Evolutionary conservation across 306 rosid species (phyloP).

Genomic region (Glycine latifolia): DNA sequence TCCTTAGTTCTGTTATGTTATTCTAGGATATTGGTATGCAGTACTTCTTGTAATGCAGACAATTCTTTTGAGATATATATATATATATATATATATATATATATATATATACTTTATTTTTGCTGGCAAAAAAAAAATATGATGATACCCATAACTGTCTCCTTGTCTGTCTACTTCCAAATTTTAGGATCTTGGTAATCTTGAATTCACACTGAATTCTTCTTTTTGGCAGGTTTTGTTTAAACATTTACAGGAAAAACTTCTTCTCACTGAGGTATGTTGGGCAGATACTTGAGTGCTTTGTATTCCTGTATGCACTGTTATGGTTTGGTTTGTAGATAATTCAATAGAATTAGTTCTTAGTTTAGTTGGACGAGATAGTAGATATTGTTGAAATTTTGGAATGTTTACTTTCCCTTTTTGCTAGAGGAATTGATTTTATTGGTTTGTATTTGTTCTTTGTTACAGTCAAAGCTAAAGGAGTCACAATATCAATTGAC

Average conservation of each 20-base stretch:
- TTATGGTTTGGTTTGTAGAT: slow-evolving; percentile 35
- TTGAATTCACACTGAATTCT: slow-evolving; percentile 41
- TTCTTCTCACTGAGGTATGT: slow-evolving; percentile 89
- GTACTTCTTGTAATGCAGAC: no score
- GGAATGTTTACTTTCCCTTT: slow-evolving; percentile 20
- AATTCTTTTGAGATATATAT: no score
- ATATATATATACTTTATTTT: no score
- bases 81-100: no score
- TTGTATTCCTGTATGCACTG: slow-evolving; percentile 35
- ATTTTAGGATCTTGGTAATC: slow-evolving; percentile 30
- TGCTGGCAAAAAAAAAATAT: no score
- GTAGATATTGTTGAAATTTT: slow-evolving; percentile 31
- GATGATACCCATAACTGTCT: slow-evolving; percentile 22
- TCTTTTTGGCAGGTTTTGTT: slow-evolving; percentile 83
- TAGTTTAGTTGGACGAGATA: slow-evolving; percentile 30
- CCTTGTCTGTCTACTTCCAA: neutral
- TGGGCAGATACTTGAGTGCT: slow-evolving; percentile 32
- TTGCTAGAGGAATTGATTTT: slow-evolving; percentile 41
- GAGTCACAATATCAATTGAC: slow-evolving; percentile 90
- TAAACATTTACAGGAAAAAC: slow-evolving; percentile 95
- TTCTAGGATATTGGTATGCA: no score
- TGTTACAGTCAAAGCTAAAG: slow-evolving; percentile 82
- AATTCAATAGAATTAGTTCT: slow-evolving; percentile 27
- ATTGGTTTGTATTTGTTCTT: slow-evolving; percentile 41
- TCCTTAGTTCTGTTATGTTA: no score